These are phyloP conservation scores for Fraxinus floribunda DNA, from an alignment of 305 asterid species.

Conservation along the genomic window DNA sequence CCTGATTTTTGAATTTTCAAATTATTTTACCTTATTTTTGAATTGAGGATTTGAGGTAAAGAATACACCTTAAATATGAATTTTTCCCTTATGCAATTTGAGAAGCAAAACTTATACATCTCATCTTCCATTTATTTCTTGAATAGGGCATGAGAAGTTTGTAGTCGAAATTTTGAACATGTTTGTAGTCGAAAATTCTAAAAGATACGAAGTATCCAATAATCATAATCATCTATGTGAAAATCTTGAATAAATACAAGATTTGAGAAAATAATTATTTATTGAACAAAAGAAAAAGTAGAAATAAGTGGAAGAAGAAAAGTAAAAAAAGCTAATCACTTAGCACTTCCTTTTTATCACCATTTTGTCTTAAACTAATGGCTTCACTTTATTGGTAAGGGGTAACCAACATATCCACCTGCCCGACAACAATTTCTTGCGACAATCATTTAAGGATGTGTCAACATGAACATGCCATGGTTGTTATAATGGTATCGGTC, in stretches of 20 bases:
- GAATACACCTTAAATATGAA: no score
- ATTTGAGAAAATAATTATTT: neutral
- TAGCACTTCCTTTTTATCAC: neutral
- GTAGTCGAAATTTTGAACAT: neutral
- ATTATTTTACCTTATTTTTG: no score
- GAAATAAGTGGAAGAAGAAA: neutral
- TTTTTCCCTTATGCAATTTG: neutral
- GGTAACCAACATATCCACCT: neutral
- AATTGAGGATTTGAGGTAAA: no score
- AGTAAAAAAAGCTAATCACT: neutral
- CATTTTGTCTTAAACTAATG: conserved; percentile 1
- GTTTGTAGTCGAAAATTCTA: neutral
- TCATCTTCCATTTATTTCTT: neutral
- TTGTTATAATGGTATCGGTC: neutral
- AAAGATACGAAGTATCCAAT: neutral
- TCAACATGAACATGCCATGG: neutral
- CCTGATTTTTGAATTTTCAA: no score
- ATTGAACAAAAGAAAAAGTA: neutral
- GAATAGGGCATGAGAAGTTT: neutral
- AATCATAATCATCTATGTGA: neutral
- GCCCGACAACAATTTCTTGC: neutral
- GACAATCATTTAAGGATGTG: neutral
- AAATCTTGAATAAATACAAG: neutral
- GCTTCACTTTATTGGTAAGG: neutral
- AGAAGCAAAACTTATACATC: neutral